These are phyloP conservation scores for Phytophthora pistaciae DNA, from an alignment of 352 stramenopile genomes.

Conservation along the genomic window DNA sequence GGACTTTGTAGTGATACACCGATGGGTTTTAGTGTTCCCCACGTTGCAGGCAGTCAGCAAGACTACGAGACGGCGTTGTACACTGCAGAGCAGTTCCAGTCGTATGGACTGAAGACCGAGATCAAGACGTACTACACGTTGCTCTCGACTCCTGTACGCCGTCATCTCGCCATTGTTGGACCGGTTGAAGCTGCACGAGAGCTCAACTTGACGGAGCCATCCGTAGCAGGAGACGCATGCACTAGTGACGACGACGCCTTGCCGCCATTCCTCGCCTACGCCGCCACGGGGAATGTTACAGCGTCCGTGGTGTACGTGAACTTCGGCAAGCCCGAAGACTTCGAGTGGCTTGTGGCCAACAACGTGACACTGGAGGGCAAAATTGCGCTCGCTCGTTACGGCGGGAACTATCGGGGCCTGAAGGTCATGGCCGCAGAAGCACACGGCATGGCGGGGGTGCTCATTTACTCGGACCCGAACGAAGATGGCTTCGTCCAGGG, in stretches of 20 bases:
- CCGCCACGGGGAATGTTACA: constrained; percentile 68
- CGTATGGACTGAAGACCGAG: constrained; percentile 59
- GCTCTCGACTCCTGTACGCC: constrained; percentile 62
- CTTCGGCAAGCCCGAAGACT: constrained; percentile 78
- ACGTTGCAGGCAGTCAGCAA: constrained; percentile 40
- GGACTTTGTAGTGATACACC: constrained; percentile 1
- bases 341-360: constrained; percentile 57
- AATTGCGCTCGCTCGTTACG: constrained; percentile 78
- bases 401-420: constrained; percentile 53
- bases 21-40: constrained; percentile 25
- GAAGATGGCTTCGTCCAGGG: constrained; percentile 74
- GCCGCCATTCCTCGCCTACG: constrained; percentile 85
- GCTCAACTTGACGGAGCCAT: constrained; percentile 60
- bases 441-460: constrained; percentile 56
- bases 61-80: constrained; percentile 55
- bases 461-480: constrained; percentile 82
- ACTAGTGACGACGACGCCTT: constrained; percentile 53
- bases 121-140: constrained; percentile 72
- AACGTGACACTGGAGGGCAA: constrained; percentile 65
- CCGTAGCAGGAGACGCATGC: constrained; percentile 64
- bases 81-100: constrained; percentile 51
- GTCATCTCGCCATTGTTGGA: constrained; percentile 45
- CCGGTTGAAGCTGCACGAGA: constrained; percentile 31
- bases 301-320: constrained; percentile 86
- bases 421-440: constrained; percentile 75